Base-by-base conservation (phyloP, 257 asterid species). In the Ehretia macrophylla region DNA sequence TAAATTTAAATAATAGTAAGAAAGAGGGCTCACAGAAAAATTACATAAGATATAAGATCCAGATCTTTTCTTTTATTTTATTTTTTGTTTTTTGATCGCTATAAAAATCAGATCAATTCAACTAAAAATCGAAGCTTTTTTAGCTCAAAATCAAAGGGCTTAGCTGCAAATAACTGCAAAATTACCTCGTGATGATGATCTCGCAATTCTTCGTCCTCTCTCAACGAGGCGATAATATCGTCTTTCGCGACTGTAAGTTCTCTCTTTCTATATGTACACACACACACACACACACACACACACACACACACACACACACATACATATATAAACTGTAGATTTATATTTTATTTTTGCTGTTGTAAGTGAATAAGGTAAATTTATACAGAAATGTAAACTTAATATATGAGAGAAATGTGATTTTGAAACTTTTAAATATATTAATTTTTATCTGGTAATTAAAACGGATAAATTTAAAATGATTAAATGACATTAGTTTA, bases 131-230 rank as follows among this genome's bases (percentile, higher is more conserved):
- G 12, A 42, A 42, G 47, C 11, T 42, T 42, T 42, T 42, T 2
- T 42, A 42, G 12, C 47, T 42, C 50, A 19, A 22, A 48, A 50
- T 40, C 56, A 55, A n/a, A 49, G 35, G 54, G 32, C 11, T 5
- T 40, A 19, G 11, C 19, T 5, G 40, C 46, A 62, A 16, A 11
- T 27, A 27, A 27, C n/a, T n/a, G n/a, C 3, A 27, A 27, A 27
- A n/a, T 38, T 17, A 9, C 5, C 44, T 5, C 12, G 17, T 51
- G 19, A 48, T 51, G 38, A 89, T 93, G 96, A 89, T 93, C 73
- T 93, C 99, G 40, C 99, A 93, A 76, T 89, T 93, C 81, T 93
- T 93, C 66, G 95, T 93, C 51, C 99, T 93, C 60, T 93, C 99
- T 10, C 99, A 89, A 72, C 85, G 97, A 74, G 97, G 97, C 82